These are phyloP conservation scores for Petunia hybrid DNA, from an alignment of 305 asterid genomes.

Conservation along the genomic window DNA sequence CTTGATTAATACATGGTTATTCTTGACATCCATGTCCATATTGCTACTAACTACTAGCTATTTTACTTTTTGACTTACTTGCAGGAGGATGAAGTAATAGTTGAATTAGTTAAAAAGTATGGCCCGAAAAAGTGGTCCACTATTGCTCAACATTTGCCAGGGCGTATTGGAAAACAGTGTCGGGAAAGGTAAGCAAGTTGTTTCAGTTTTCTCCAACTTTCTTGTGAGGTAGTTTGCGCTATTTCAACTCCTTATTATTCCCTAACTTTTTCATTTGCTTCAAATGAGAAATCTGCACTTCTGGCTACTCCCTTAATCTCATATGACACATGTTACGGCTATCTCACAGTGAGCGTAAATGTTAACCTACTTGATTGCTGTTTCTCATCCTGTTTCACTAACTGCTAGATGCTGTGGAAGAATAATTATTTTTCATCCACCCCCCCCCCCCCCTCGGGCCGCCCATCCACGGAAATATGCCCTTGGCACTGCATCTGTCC, in stretches of 20 bases:
- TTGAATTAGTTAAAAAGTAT: constrained; percentile 75
- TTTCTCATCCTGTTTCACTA: neutral
- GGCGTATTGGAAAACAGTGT: constrained; percentile 98
- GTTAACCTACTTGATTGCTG: constrained; percentile 14
- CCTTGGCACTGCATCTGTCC: too few relatives aligned
- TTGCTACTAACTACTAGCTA: constrained; percentile 31
- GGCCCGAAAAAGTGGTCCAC: constrained; percentile 99
- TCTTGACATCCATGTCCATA: constrained; percentile 7
- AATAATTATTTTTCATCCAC: too few relatives aligned
- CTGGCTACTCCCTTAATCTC: neutral
- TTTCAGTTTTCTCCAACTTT: constrained; percentile 9
- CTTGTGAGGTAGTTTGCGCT: constrained; percentile 14
- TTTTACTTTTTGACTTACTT: constrained; percentile 34
- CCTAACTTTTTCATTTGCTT: neutral
- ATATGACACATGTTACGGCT: neutral
- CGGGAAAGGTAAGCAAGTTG: constrained; percentile 81
- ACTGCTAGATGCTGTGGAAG: neutral
- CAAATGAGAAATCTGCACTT: neutral
- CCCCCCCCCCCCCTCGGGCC: too few relatives aligned
- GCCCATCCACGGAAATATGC: too few relatives aligned
- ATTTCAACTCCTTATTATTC: neutral
- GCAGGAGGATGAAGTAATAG: constrained; percentile 92
- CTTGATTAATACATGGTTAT: constrained; percentile 30
- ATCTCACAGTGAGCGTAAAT: neutral
- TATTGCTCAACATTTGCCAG: constrained; percentile 93